Evolutionary conservation across 2,329 filamentous ascomycete species (phyloP).

Genomic region (Calonectria pteridis): DNA sequence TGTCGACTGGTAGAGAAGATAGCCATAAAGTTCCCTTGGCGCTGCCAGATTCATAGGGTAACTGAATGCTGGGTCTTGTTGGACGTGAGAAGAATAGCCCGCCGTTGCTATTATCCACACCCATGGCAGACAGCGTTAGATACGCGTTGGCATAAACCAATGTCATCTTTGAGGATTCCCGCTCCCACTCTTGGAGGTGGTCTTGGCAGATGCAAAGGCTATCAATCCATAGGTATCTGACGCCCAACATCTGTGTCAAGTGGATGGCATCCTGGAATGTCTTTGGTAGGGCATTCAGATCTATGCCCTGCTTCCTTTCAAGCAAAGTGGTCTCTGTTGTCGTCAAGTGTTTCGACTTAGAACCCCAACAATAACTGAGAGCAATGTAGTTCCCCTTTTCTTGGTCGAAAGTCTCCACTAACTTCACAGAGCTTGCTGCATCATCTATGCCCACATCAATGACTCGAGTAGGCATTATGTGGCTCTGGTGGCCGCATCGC

Average conservation of each 20-base stretch:
- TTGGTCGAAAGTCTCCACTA: neutral
- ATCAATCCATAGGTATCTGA: conserved; percentile 25
- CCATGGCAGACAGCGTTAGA: conserved; percentile 13
- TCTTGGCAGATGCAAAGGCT: conserved; percentile 27
- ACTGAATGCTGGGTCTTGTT: neutral
- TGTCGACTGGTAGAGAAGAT: conserved; percentile 5
- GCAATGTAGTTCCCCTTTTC: conserved; percentile 14
- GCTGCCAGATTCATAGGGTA: neutral
- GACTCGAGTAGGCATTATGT: neutral
- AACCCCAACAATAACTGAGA: conserved; percentile 30
- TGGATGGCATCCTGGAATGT: conserved; percentile 22
- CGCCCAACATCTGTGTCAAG: conserved; percentile 3
- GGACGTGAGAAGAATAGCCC: conserved; percentile 12
- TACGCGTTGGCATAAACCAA: conserved; percentile 16
- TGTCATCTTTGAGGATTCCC: conserved; percentile 14
- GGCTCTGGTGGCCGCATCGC: neutral
- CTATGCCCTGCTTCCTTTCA: conserved; percentile 5
- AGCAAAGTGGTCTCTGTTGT: conserved; percentile 11
- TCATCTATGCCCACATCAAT: neutral
- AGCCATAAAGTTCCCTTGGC: neutral
- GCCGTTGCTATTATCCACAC: neutral
- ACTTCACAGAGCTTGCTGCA: neutral
- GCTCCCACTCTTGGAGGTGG: conserved; percentile 12
- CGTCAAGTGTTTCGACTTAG: neutral
- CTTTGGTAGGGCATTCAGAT: neutral